Percentiles rank a stretch among this genome's conserved stretches.
Evolutionary conservation across 331 rosid species (phyloP).

Genomic region (Prunus yedoensis): DNA sequence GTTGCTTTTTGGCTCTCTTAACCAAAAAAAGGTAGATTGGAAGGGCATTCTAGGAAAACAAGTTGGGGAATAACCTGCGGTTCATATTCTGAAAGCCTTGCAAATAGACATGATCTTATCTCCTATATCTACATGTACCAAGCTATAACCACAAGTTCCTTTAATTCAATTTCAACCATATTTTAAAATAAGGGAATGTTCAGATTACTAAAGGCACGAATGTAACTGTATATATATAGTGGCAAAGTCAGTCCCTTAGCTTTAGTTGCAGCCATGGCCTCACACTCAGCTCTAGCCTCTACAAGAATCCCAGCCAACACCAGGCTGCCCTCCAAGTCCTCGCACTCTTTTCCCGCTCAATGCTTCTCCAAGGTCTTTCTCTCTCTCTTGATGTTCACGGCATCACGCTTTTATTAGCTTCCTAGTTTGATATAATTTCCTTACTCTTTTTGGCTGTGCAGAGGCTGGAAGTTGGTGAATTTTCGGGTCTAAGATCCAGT

Average conservation of each 20-base stretch:
- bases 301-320: constrained; percentile 72
- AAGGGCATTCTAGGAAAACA: constrained; percentile 36
- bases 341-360: constrained; percentile 61
- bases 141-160: constrained; percentile 69
- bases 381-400: not conserved
- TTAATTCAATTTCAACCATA: constrained; percentile 36
- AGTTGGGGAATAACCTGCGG: constrained; percentile 46
- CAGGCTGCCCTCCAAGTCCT: constrained; percentile 64
- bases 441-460: constrained; percentile 37
- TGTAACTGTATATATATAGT: not conserved
- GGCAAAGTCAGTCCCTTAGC: constrained; percentile 11
- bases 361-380: constrained; percentile 67
- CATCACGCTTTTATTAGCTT: not conserved
- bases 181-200: not conserved
- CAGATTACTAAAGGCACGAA: not conserved
- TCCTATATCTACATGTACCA: constrained; percentile 33
- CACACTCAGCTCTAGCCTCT: constrained; percentile 93
- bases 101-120: constrained; percentile 60
- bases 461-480: constrained; percentile 79
- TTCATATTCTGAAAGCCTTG: constrained; percentile 34
- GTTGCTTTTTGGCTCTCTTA: not conserved
- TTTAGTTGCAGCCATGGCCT: constrained; percentile 73
- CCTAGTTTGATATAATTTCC: not conserved
- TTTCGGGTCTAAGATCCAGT: constrained; percentile 72
- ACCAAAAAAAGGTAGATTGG: not conserved